Conservation (phyloP, 257 asterid genomes). For the Solanum megistacrolobum region DNA sequence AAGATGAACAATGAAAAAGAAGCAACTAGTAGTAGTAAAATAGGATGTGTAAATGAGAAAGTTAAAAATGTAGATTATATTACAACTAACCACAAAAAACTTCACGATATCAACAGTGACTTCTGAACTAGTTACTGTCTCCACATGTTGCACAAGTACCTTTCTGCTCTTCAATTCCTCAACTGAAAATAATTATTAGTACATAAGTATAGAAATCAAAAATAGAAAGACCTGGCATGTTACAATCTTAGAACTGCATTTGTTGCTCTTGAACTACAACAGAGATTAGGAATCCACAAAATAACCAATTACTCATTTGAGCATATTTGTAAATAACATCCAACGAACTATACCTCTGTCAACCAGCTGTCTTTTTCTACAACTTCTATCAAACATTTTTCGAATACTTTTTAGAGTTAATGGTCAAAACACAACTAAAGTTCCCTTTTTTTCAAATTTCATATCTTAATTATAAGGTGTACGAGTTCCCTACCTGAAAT, state of each 20-base stretch:
- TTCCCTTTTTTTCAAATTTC: not conserved
- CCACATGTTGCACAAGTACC: slow-evolving; percentile 71
- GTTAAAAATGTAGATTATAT: not conserved
- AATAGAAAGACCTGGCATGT: not conserved
- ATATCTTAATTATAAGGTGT: not conserved
- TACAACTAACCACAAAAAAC: slow-evolving; percentile 58
- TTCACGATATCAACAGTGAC: slow-evolving; percentile 24
- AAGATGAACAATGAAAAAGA: not conserved
- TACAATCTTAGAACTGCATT: not conserved
- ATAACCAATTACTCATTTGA: not conserved
- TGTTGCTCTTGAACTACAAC: not conserved
- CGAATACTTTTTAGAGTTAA: not conserved
- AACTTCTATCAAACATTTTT: not conserved
- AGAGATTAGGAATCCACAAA: not conserved
- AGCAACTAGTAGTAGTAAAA: not conserved
- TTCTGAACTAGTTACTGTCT: slow-evolving; percentile 56
- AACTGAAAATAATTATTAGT: slow-evolving; percentile 23
- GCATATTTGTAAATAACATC: not conserved
- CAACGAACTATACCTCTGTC: not conserved
- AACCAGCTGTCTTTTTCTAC: not conserved
- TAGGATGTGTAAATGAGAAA: not conserved
- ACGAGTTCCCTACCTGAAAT: not conserved
- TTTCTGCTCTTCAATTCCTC: slow-evolving; percentile 53
- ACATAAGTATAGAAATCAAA: not conserved
- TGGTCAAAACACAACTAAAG: not conserved